These are phyloP conservation scores for Guadua angustifolia DNA, from an alignment of 176 grass and related monocot species.

Conservation along the genomic window DNA sequence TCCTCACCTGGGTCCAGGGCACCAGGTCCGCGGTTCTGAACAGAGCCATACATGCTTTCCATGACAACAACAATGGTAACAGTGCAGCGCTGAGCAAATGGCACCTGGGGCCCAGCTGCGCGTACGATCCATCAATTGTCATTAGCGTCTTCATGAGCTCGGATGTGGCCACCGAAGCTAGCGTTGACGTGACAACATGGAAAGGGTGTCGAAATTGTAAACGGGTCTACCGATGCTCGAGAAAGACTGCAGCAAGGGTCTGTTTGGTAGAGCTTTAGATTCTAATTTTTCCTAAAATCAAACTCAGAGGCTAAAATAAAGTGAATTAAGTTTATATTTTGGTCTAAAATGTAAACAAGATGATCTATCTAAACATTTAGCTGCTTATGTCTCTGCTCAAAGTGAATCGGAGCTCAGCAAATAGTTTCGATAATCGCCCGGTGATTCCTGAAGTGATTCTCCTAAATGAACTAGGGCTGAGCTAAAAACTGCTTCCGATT, in stretches of 20 bases:
- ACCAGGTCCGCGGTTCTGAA: constrained; percentile 20
- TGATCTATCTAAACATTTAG: no score
- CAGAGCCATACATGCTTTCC: neutral
- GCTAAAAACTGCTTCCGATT: no score
- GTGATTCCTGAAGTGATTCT: no score
- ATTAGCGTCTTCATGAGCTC: neutral
- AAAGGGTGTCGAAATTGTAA: neutral
- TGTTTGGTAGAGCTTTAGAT: no score
- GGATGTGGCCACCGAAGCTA: constrained; percentile 23
- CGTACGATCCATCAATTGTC: constrained; percentile 12
- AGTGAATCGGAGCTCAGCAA: no score
- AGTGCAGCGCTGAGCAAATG: constrained; percentile 25
- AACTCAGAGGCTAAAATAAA: no score
- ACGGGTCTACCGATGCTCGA: neutral
- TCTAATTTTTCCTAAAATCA: no score
- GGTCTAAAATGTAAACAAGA: no score
- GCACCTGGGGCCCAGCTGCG: constrained; percentile 39
- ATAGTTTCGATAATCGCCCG: no score
- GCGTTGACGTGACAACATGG: constrained; percentile 16
- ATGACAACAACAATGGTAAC: constrained; percentile 9
- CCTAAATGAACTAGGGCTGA: no score
- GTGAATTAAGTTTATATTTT: no score
- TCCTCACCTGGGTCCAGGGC: constrained; percentile 10
- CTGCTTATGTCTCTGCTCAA: no score
- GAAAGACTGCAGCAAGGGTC: neutral